Percentiles rank a stretch among this genome's conserved stretches.
These are phyloP conservation scores for Scutellaria barbata DNA, from an alignment of 257 asterid genomes.

Conservation along the genomic window DNA sequence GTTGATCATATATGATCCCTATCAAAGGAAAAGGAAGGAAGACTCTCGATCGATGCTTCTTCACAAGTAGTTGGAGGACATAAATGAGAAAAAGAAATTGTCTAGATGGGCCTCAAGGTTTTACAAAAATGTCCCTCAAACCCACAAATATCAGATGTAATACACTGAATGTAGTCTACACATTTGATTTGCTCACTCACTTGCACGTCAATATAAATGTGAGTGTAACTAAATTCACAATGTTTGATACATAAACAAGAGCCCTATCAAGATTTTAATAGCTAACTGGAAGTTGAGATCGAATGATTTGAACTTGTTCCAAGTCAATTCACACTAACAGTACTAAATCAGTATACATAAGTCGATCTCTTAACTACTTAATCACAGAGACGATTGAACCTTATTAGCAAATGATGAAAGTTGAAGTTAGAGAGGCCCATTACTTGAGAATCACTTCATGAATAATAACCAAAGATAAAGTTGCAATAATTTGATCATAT, in stretches of 20 bases:
- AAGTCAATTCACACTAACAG: no score
- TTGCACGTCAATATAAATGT: no score
- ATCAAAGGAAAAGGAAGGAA: no score
- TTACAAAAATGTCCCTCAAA: no score
- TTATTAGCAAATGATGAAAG: constrained; percentile 33
- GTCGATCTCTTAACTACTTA: no score
- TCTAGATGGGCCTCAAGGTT: not conserved
- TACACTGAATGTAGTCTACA: no score
- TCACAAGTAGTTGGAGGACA: not conserved
- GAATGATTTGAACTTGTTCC: no score
- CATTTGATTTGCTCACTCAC: no score
- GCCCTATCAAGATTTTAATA: not conserved
- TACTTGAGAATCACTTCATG: constrained; percentile 41
- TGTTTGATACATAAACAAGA: not conserved
- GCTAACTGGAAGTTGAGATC: no score
- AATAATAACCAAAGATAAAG: constrained; percentile 26
- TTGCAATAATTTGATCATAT: constrained; percentile 30
- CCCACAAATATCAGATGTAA: no score
- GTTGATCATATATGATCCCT: not conserved
- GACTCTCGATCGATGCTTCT: not conserved
- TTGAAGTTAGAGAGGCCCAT: constrained; percentile 26
- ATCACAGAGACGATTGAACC: not conserved
- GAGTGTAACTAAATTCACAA: no score
- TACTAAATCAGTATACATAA: no score
- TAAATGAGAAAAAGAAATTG: not conserved